Evolutionary conservation across 2,329 filamentous ascomycete species (phyloP).

Genomic region (Chaetomiaceae sp.): DNA sequence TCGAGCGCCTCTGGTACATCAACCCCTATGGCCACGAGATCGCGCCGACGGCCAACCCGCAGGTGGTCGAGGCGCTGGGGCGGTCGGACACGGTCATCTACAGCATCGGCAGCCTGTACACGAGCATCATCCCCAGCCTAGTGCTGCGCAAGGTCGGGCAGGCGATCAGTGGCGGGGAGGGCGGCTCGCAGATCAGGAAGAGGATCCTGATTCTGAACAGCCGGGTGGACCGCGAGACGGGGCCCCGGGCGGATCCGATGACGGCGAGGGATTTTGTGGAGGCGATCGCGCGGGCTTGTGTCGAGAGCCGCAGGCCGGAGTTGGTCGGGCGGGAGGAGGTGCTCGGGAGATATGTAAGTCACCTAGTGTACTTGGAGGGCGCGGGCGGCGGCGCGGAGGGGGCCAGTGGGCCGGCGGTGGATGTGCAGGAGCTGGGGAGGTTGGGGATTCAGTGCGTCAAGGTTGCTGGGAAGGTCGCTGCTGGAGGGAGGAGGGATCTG

Average conservation of each 20-base stretch:
- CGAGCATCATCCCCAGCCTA: constrained; percentile 77
- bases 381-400: neutral
- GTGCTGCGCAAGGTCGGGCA: constrained; percentile 71
- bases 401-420: constrained; percentile 53
- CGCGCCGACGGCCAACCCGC: constrained; percentile 74
- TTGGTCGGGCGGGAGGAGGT: constrained; percentile 44
- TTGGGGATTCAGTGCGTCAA: constrained; percentile 74
- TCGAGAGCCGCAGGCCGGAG: constrained; percentile 55
- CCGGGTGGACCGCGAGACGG: constrained; percentile 79
- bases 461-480: constrained; percentile 65
- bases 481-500: constrained; percentile 41
- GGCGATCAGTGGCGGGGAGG: constrained; percentile 42
- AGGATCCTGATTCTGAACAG: constrained; percentile 87
- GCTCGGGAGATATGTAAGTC: constrained; percentile 66
- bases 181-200: constrained; percentile 43
- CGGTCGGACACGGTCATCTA: constrained; percentile 71
- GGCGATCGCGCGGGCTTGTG: constrained; percentile 71
- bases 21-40: constrained; percentile 99
- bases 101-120: constrained; percentile 91
- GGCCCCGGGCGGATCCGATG: constrained; percentile 61
- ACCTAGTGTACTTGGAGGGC: constrained; percentile 75
- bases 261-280: constrained; percentile 76
- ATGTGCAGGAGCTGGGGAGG: constrained; percentile 56
- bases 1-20: constrained; percentile 90
- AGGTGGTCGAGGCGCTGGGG: constrained; percentile 66